phyloP scores from a whole-genome alignment of 1,284 basidiomycete genomes.

The Malassezia restricta region DNA sequence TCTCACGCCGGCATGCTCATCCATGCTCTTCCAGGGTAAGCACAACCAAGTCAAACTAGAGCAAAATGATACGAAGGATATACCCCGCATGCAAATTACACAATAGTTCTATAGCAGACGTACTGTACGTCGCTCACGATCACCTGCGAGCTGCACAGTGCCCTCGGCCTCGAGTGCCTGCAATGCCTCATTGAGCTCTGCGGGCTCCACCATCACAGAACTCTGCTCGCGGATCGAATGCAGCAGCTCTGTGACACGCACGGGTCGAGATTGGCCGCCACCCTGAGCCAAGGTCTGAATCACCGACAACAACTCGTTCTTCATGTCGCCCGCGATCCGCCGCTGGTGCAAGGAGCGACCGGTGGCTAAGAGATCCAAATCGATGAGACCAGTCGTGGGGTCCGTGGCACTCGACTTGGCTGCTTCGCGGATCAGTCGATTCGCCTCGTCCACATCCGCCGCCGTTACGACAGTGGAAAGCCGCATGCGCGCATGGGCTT shows the following conservation, averaged over 20 bases:
- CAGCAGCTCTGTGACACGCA: slow-evolving; percentile 34
- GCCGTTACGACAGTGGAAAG: slow-evolving; percentile 73
- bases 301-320: slow-evolving; percentile 33
- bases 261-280: slow-evolving; percentile 20
- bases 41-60: slow-evolving; percentile 4
- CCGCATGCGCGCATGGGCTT: slow-evolving; percentile 91
- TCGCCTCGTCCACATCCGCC: slow-evolving; percentile 77
- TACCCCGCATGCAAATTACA: background rate
- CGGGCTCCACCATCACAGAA: slow-evolving; percentile 29
- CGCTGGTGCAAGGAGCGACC: slow-evolving; percentile 76
- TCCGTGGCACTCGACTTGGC: slow-evolving; percentile 67
- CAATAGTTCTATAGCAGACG: slow-evolving; percentile 39
- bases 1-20: slow-evolving; percentile 1
- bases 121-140: slow-evolving; percentile 39
- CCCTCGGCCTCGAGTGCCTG: slow-evolving; percentile 34
- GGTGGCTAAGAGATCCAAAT: slow-evolving; percentile 88
- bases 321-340: slow-evolving; percentile 38
- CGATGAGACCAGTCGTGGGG: slow-evolving; percentile 85
- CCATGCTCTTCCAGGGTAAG: slow-evolving; percentile 13
- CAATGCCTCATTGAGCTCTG: slow-evolving; percentile 35
- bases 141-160: slow-evolving; percentile 33
- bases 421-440: slow-evolving; percentile 83
- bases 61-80: background rate
- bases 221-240: slow-evolving; percentile 37
- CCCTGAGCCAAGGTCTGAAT: slow-evolving; percentile 28